These are phyloP conservation scores for Trametes villosa DNA, from an alignment of 768 basidiomycete genomes.

Conservation along the genomic window DNA sequence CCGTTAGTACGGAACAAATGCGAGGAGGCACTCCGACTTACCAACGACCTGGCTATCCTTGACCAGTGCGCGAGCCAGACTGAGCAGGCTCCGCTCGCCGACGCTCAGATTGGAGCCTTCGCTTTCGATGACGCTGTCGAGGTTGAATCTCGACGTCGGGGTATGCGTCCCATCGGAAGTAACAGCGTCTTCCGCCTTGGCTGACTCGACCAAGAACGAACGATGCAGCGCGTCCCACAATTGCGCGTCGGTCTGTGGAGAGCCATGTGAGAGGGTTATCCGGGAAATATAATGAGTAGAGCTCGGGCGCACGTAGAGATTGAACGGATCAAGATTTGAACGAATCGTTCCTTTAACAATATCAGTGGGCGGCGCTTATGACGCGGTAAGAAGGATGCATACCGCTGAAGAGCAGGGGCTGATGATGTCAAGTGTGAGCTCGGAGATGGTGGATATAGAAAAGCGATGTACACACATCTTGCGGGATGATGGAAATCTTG, in stretches of 20 bases:
- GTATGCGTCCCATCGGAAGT: slow-evolving; percentile 23
- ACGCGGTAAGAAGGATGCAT: slow-evolving; percentile 28
- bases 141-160: slow-evolving; percentile 44
- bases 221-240: slow-evolving; percentile 78
- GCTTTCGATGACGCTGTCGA: slow-evolving; percentile 56
- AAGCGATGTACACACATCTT: slow-evolving; percentile 56
- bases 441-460: slow-evolving; percentile 7
- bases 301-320: slow-evolving; percentile 50
- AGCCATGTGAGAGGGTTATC: not conserved
- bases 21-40: slow-evolving; percentile 4
- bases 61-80: slow-evolving; percentile 57
- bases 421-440: slow-evolving; percentile 5
- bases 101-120: slow-evolving; percentile 58
- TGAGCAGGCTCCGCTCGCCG: slow-evolving; percentile 51
- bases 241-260: slow-evolving; percentile 46
- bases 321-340: slow-evolving; percentile 58
- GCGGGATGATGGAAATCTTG: slow-evolving; percentile 68
- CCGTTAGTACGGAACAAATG: not conserved
- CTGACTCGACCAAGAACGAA: slow-evolving; percentile 49
- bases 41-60: slow-evolving; percentile 52
- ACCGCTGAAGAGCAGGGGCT: slow-evolving; percentile 64
- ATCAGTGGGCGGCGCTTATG: not conserved
- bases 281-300: not conserved
- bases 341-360: slow-evolving; percentile 52
- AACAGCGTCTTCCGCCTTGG: slow-evolving; percentile 15